Conservation (phyloP, 2,329 filamentous ascomycete species). For the Nemania sp. region DNA sequence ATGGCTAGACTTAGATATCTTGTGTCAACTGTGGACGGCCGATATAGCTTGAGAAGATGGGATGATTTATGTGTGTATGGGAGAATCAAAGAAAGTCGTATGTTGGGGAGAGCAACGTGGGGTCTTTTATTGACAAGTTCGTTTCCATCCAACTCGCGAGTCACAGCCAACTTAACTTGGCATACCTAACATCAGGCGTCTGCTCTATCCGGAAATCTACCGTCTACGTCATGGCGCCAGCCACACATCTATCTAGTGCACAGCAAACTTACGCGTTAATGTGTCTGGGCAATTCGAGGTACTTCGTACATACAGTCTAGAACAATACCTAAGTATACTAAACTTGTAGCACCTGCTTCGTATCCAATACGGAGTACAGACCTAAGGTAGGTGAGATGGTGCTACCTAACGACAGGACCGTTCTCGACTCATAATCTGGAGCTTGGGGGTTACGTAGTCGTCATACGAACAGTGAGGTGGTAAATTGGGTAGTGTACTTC, state of each 20-base stretch:
- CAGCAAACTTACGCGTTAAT: too few relatives aligned
- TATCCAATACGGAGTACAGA: too few relatives aligned
- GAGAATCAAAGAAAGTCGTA: neutral
- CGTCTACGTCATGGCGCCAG: conserved; percentile 26
- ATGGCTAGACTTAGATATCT: neutral
- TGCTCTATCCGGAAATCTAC: neutral
- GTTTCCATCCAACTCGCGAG: too few relatives aligned
- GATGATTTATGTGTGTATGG: neutral
- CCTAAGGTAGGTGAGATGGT: conserved; percentile 2
- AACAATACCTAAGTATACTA: too few relatives aligned
- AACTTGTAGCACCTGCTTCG: too few relatives aligned
- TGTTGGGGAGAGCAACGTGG: conserved; percentile 6
- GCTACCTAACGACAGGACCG: neutral
- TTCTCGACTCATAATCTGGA: conserved; percentile 6
- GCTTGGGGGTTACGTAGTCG: conserved; percentile 16
- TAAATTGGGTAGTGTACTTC: too few relatives aligned
- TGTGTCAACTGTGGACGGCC: neutral
- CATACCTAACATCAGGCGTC: too few relatives aligned
- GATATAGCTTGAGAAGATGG: neutral
- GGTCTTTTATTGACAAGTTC: conserved; percentile 19
- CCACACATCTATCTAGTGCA: neutral
- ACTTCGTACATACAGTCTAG: too few relatives aligned
- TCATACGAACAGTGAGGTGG: conserved; percentile 3
- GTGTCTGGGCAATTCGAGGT: too few relatives aligned
- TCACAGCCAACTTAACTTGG: too few relatives aligned